These are phyloP conservation scores for Neurospora sp. DNA, from an alignment of 495 filamentous ascomycete genomes.

Conservation along the genomic window DNA sequence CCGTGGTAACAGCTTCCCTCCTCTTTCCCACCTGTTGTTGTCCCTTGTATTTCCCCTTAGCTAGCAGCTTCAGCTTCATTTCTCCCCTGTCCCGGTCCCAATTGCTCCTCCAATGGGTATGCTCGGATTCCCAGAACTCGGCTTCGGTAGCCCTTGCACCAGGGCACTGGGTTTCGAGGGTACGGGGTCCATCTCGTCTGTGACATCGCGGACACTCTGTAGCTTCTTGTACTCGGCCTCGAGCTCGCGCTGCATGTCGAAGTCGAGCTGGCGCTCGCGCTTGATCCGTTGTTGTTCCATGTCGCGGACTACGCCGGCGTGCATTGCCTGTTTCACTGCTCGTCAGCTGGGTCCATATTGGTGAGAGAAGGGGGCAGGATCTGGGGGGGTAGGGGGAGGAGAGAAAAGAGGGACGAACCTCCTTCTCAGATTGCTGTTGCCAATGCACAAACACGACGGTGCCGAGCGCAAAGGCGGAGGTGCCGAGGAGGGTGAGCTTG, in stretches of 20 bases:
- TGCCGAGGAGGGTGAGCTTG: slow-evolving; percentile 73
- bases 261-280: slow-evolving; percentile 79
- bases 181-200: slow-evolving; percentile 11
- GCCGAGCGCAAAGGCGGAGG: slow-evolving; percentile 60
- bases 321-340: slow-evolving; percentile 83
- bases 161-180: background rate
- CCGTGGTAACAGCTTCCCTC: too few relatives aligned
- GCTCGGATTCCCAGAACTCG: background rate
- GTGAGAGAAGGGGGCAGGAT: too few relatives aligned
- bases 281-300: slow-evolving; percentile 90
- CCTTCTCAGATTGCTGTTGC: slow-evolving; percentile 76
- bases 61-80: background rate
- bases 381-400: too few relatives aligned
- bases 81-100: background rate
- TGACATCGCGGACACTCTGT: slow-evolving; percentile 46
- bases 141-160: background rate
- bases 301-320: slow-evolving; percentile 85
- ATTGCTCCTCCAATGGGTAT: background rate
- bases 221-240: slow-evolving; percentile 87
- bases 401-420: slow-evolving; percentile 40
- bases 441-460: slow-evolving; percentile 85
- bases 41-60: too few relatives aligned
- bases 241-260: slow-evolving; percentile 76
- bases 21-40: too few relatives aligned
- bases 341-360: too few relatives aligned